These are phyloP conservation scores for Oryza nivara DNA, from an alignment of 176 grass and related monocot species.

Conservation along the genomic window DNA sequence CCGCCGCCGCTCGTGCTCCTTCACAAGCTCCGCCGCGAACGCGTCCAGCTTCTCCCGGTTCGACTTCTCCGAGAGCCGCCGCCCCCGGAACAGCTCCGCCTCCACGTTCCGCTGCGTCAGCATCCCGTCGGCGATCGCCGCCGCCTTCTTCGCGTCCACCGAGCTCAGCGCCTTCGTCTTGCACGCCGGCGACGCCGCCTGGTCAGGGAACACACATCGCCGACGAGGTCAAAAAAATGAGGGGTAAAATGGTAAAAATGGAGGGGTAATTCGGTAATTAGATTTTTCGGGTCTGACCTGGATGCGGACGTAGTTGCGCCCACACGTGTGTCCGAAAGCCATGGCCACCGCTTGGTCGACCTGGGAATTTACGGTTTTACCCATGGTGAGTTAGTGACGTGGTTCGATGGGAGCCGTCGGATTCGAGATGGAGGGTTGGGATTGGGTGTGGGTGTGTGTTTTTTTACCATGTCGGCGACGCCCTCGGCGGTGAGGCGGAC, in stretches of 20 bases:
- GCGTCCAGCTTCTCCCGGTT: conserved; percentile 71
- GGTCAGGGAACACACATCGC: background rate
- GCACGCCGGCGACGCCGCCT: conserved; percentile 40
- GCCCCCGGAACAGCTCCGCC: conserved; percentile 54
- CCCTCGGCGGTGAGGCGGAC: conserved; percentile 75
- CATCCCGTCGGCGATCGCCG: conserved; percentile 50
- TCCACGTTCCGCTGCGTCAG: conserved; percentile 71
- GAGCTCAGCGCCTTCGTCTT: conserved; percentile 19
- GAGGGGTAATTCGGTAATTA: background rate
- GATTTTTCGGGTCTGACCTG: conserved; percentile 35
- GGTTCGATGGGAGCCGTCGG: background rate
- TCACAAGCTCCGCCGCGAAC: conserved; percentile 64
- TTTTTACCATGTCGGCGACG: conserved; percentile 83
- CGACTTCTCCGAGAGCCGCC: conserved; percentile 56
- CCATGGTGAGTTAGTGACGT: background rate
- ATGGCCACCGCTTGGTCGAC: conserved; percentile 78
- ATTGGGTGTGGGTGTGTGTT: background rate
- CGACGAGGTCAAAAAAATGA: background rate
- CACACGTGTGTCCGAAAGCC: conserved; percentile 68
- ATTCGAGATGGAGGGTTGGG: background rate
- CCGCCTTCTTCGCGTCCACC: conserved; percentile 37
- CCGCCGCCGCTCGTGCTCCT: conserved; percentile 51
- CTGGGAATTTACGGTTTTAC: conserved; percentile 19
- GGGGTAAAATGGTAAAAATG: background rate
- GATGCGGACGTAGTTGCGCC: conserved; percentile 65